Evolutionary conservation across 768 basidiomycete species (phyloP), one percentile per base, ranked within the genome.

Genomic region (Sarcomyxa edulis): DNA sequence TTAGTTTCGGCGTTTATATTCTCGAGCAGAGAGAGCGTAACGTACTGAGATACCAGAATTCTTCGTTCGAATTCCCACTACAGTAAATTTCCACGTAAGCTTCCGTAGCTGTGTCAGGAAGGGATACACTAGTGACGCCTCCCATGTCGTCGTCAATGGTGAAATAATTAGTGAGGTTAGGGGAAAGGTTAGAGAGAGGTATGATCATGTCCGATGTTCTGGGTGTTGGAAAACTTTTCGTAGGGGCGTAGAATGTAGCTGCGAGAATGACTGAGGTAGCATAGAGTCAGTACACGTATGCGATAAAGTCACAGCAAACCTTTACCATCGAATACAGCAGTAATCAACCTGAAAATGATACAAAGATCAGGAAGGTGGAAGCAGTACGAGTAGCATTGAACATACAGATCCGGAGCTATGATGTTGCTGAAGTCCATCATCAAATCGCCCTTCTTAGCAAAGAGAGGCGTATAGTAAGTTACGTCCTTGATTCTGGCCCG

Each of bases 361-460:
- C 9, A 33, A n/a, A 11, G 12, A 26, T 20, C n/a, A 39, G 16
- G 11, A 3, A 27, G 27, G 2, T 11, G 18, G 14, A 28, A 18
- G 14, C 1, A 15, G 16, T n/a, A 23, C 35, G 29, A 42, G 2
- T 15, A 66, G 0, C 7, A n/a, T 19, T 22, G 11, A 67, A 66
- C 34, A 65, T 60, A 60, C 46, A 74, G 39, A 4, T 60, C 60
- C 1, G 60, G 46, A 19, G 64, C 55, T 15, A 81, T 48, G 22
- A 78, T 43, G 52, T 82, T 83, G 55, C 80, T 65, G 24, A 83
- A 62, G 47, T 80, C 71, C 36, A 82, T 62, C 47, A 81, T 74
- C 39, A 83, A 65, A 7, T 67, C 65, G 7, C 78, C 78, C 1
- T 68, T 50, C 42, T 71, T 59, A 2, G 76, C 52, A 52, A 81